Conservation (phyloP, 2,329 filamentous ascomycete genomes). For the Magnaporthales sp. region DNA sequence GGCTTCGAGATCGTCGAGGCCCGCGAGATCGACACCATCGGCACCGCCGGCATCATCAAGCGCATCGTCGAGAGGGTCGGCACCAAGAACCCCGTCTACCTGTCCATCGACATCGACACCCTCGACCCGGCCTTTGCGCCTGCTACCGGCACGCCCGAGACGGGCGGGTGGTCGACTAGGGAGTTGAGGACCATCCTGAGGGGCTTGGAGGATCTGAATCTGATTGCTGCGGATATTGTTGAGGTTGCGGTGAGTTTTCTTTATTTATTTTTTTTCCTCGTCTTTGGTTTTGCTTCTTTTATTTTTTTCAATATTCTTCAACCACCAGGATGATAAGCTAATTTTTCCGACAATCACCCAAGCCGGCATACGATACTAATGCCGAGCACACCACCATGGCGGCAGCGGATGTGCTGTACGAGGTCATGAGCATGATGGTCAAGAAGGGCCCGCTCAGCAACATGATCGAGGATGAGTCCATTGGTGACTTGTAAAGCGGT, state of each 20-base stretch:
- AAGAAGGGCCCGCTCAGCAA: conserved; percentile 62
- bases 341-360: conserved; percentile 1
- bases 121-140: conserved; percentile 77
- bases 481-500: neutral
- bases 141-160: conserved; percentile 68
- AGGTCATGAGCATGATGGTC: conserved; percentile 76
- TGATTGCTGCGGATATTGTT: conserved; percentile 64
- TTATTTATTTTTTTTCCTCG: neutral
- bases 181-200: conserved; percentile 65
- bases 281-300: neutral
- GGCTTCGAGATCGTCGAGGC: conserved; percentile 78
- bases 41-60: conserved; percentile 64
- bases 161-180: conserved; percentile 65
- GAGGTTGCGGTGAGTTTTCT: conserved; percentile 49
- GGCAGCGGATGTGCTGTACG: conserved; percentile 61
- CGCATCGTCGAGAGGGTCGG: conserved; percentile 70
- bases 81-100: conserved; percentile 65
- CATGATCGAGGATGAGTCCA: neutral
- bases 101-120: conserved; percentile 82
- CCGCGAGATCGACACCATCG: conserved; percentile 41
- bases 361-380: conserved; percentile 63
- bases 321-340: no score
- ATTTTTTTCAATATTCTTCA: no score
- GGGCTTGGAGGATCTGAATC: conserved; percentile 59
- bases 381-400: conserved; percentile 68